phyloP scores from a whole-genome alignment of 768 basidiomycete genomes.

The Coprinellus aureogranulatus region DNA sequence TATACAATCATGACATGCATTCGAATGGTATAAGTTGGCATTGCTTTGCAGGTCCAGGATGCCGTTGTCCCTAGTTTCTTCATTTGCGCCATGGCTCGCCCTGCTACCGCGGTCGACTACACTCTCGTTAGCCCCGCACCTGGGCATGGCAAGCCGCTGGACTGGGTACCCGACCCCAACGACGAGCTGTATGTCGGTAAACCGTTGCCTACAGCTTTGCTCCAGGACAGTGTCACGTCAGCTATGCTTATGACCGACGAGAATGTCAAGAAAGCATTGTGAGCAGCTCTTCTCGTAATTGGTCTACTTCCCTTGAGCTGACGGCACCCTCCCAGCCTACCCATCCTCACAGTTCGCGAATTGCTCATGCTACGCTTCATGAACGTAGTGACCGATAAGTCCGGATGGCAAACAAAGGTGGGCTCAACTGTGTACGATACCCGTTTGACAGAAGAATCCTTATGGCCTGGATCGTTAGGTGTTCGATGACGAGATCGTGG shows the following conservation, averaged over 20 bases:
- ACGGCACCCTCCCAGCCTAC: too few relatives aligned
- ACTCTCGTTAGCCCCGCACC: not conserved
- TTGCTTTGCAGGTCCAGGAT: too few relatives aligned
- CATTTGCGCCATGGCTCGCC: too few relatives aligned
- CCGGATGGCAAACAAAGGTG: slow-evolving; percentile 32
- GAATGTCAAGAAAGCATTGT: not conserved
- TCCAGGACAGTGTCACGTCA: not conserved
- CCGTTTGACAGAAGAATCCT: not conserved
- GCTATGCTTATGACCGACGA: not conserved
- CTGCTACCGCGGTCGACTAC: not conserved
- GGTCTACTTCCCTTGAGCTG: too few relatives aligned
- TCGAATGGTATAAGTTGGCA: too few relatives aligned
- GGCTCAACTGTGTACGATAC: not conserved
- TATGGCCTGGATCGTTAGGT: slow-evolving; percentile 5
- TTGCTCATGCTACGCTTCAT: slow-evolving; percentile 33
- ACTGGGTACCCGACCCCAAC: not conserved
- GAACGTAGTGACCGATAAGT: slow-evolving; percentile 34
- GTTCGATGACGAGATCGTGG: slow-evolving; percentile 11
- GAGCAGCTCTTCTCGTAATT: slow-evolving; percentile 12
- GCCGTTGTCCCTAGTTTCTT: too few relatives aligned
- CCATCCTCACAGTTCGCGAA: slow-evolving; percentile 26
- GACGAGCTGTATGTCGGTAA: not conserved
- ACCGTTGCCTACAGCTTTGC: not conserved
- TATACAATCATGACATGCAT: too few relatives aligned
- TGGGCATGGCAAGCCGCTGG: not conserved